phyloP scores from a whole-genome alignment of 306 rosid species.

The Acacia crassicarpa region DNA sequence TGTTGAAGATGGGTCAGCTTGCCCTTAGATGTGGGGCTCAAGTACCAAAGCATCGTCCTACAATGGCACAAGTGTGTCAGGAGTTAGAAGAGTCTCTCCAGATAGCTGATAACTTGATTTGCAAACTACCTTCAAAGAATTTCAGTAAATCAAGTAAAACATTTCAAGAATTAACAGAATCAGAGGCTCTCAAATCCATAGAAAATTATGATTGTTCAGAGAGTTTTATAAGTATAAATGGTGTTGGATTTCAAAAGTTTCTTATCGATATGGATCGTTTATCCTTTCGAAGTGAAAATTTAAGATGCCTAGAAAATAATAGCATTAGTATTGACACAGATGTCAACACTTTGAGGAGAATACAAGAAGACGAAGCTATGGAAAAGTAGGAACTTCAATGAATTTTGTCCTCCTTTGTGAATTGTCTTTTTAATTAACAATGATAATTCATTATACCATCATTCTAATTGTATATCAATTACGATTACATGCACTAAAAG shows the following conservation, averaged over 20 bases:
- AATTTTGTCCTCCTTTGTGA: neutral
- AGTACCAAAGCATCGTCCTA: slow-evolving; percentile 70
- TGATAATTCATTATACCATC: neutral
- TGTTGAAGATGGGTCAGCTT: slow-evolving; percentile 77
- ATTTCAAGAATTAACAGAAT: slow-evolving; percentile 24
- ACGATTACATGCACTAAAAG: neutral
- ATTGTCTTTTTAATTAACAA: neutral
- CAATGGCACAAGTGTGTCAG: slow-evolving; percentile 68
- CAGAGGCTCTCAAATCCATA: slow-evolving; percentile 14
- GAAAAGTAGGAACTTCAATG: neutral
- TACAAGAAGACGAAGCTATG: slow-evolving; percentile 24
- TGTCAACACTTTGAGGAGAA: slow-evolving; percentile 29
- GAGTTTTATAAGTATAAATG: slow-evolving; percentile 66
- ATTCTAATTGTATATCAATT: neutral
- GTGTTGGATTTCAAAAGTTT: slow-evolving; percentile 63
- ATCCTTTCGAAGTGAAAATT: slow-evolving; percentile 54
- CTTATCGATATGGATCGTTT: slow-evolving; percentile 61
- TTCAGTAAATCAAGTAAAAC: slow-evolving; percentile 23
- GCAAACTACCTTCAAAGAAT: slow-evolving; percentile 33
- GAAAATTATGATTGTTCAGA: slow-evolving; percentile 48
- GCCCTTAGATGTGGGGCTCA: slow-evolving; percentile 64
- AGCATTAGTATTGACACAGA: slow-evolving; percentile 52
- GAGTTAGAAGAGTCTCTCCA: slow-evolving; percentile 63
- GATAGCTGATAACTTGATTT: slow-evolving; percentile 39
- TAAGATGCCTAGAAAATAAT: slow-evolving; percentile 65